These are phyloP conservation scores for Tubosaeta sp. DNA, from an alignment of 768 basidiomycete species.

Conservation along the genomic window DNA sequence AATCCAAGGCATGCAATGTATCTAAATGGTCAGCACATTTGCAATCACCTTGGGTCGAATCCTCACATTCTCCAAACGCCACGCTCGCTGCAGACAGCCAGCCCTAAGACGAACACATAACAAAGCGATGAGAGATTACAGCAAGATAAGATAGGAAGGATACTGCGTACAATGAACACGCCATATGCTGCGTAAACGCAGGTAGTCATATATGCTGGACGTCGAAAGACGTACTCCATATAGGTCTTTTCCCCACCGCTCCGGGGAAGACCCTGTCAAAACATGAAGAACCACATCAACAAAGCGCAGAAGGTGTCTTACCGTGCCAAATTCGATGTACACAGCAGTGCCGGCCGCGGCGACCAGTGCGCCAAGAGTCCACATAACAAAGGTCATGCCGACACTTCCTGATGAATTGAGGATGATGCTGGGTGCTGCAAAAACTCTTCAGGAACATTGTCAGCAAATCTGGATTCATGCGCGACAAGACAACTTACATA, in stretches of 20 bases:
- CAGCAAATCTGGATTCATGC: neutral
- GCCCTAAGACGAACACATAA: conserved; percentile 37
- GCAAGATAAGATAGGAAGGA: neutral
- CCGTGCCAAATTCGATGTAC: conserved; percentile 71
- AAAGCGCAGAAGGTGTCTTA: conserved; percentile 24
- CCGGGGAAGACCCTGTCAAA: conserved; percentile 54
- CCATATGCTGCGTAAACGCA: conserved; percentile 57
- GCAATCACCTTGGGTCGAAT: neutral
- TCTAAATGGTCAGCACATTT: conserved; percentile 39
- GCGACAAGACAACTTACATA: conserved; percentile 19
- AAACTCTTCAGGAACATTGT: conserved; percentile 45
- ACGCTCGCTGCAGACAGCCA: conserved; percentile 55
- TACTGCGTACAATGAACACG: conserved; percentile 46
- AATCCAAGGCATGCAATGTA: conserved; percentile 49
- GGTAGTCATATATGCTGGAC: conserved; percentile 57
- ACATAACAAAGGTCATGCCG: conserved; percentile 63
- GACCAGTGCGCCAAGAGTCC: conserved; percentile 63
- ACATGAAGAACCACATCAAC: neutral
- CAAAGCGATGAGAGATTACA: neutral
- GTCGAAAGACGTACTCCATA: conserved; percentile 63
- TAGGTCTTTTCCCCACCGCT: conserved; percentile 79
- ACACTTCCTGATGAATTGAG: conserved; percentile 66
- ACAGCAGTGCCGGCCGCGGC: conserved; percentile 66
- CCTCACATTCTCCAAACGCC: conserved; percentile 70
- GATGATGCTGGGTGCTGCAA: conserved; percentile 66